Percentiles rank a stretch among this genome's conserved stretches.
phyloP scores from a whole-genome alignment of 202 grass and related monocot species.

The Musa balbisiana region DNA sequence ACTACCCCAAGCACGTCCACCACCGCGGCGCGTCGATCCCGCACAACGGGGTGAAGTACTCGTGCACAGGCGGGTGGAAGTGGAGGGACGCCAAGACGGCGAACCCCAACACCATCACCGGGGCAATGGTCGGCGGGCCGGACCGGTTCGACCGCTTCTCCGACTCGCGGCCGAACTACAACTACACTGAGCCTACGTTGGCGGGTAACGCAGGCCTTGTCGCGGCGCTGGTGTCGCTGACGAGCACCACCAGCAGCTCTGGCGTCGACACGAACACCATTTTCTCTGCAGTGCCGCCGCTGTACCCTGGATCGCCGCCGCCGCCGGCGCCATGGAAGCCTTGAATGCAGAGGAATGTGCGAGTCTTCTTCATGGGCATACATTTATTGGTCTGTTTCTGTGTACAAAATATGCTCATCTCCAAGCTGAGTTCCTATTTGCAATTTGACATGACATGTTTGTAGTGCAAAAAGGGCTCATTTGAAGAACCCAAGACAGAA shows the following conservation, averaged over 20 bases:
- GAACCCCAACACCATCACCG: conserved; percentile 65
- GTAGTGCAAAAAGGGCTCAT: no score
- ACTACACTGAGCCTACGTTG: conserved; percentile 73
- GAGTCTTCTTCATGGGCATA: no score
- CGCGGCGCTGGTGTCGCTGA: conserved; percentile 66
- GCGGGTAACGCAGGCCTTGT: conserved; percentile 79
- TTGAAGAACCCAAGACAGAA: no score
- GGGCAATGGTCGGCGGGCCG: conserved; percentile 85
- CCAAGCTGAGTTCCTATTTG: no score
- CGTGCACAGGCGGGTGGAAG: conserved; percentile 62
- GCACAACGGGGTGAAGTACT: conserved; percentile 61
- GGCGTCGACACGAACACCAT: conserved; percentile 85
- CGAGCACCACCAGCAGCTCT: conserved; percentile 29
- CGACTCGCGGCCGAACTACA: conserved; percentile 45
- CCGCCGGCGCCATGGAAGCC: conserved; percentile 74
- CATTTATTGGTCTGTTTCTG: no score
- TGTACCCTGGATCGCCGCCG: conserved; percentile 58
- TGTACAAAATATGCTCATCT: no score
- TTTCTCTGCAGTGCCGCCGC: conserved; percentile 84
- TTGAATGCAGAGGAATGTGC: conserved; percentile 16
- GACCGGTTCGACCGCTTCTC: conserved; percentile 58
- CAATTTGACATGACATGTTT: no score
- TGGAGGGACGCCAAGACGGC: conserved; percentile 53
- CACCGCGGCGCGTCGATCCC: conserved; percentile 82
- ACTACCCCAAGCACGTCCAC: conserved; percentile 67